Base-by-base conservation (phyloP, 306 rosid genomes). In the Vicia sativa region DNA sequence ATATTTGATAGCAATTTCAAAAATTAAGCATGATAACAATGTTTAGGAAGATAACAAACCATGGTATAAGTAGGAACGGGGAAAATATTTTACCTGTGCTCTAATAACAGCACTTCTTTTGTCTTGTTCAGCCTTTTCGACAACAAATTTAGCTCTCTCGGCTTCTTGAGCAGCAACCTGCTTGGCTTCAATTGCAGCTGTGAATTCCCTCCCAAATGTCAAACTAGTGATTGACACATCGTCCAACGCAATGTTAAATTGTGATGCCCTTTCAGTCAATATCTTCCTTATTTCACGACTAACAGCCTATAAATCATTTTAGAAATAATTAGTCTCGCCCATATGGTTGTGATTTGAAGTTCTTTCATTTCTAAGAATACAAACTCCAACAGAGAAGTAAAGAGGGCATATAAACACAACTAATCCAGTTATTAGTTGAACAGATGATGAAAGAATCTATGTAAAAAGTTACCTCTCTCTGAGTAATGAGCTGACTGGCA, bases 131-230 rank as follows among this genome's bases (percentile, higher is more conserved):
- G 98, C 95, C 68, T 89, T 86, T 68, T 92, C 96, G 55, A 89
- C 96, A 25, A 92, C 87, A 68, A 81, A 92, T 70, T 92, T 89
- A n/a, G 89, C 98, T 74, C 96, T 89, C 83, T 89, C 98, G 52
- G 96, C 96, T 29, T 89, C 96, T 79, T 92, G 96, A 34, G 96
- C 96, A 75, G 96, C 96, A 69, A 89, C 93, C 70, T 92, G 98
- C 81, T 92, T 92, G 76, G 98, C 95, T 82, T 92, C 96, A 67
- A 89, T 89, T 23, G 98, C 96, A 72, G 76, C 89, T 18, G 86
- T 87, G 35, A 89, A 92, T 73, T 92, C 98, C 76, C 39, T 82
- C 72, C 93, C 91, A 28, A 89, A 92, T 0, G 89, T 86, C 78
- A 89, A 77, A 73, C 66, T 77, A 10, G 92, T 87, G 60, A 92